A percentile compares a stretch with the other conserved stretches of the same genome.
These are phyloP conservation scores for Tranzscheliella williamsii DNA, from an alignment of 1,284 basidiomycete genomes.

Conservation along the genomic window DNA sequence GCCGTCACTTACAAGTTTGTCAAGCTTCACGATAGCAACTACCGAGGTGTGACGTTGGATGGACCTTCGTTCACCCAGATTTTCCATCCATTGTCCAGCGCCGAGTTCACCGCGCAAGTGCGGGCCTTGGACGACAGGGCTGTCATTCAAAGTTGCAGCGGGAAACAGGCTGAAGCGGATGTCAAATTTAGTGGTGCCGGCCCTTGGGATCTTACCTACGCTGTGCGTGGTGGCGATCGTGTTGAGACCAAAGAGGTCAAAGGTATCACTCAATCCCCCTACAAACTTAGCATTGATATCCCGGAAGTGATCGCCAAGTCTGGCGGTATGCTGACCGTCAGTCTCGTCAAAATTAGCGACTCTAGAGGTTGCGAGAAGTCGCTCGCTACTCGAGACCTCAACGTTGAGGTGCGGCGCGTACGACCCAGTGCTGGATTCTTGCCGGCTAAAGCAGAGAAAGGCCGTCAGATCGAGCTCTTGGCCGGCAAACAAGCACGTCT, in stretches of 20 bases:
- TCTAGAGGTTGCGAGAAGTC: constrained; percentile 81
- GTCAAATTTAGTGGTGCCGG: constrained; percentile 51
- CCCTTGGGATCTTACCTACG: constrained; percentile 56
- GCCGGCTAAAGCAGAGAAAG: constrained; percentile 62
- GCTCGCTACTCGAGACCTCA: constrained; percentile 75
- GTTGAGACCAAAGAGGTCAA: constrained; percentile 36
- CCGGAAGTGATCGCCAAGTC: constrained; percentile 67
- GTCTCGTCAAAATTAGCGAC: constrained; percentile 82
- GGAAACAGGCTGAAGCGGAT: constrained; percentile 47
- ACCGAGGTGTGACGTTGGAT: constrained; percentile 67
- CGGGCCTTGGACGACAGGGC: constrained; percentile 30
- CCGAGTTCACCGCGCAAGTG: constrained; percentile 45
- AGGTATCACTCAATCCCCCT: constrained; percentile 50
- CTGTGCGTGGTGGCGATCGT: constrained; percentile 33
- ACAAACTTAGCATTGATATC: constrained; percentile 59
- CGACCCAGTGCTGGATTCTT: constrained; percentile 87
- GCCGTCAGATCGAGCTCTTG: constrained; percentile 69
- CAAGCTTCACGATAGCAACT: constrained; percentile 80
- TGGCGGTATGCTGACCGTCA: constrained; percentile 79
- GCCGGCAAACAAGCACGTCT: constrained; percentile 71
- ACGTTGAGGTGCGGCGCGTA: constrained; percentile 83
- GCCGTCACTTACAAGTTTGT: constrained; percentile 84
- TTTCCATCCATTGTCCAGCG: constrained; percentile 56
- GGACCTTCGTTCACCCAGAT: constrained; percentile 54
- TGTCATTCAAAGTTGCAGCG: constrained; percentile 56